Percentiles rank a stretch among this genome's conserved stretches.
phyloP scores from a whole-genome alignment of 176 grass and related monocot species.

The Dendrocalamus sinicus region DNA sequence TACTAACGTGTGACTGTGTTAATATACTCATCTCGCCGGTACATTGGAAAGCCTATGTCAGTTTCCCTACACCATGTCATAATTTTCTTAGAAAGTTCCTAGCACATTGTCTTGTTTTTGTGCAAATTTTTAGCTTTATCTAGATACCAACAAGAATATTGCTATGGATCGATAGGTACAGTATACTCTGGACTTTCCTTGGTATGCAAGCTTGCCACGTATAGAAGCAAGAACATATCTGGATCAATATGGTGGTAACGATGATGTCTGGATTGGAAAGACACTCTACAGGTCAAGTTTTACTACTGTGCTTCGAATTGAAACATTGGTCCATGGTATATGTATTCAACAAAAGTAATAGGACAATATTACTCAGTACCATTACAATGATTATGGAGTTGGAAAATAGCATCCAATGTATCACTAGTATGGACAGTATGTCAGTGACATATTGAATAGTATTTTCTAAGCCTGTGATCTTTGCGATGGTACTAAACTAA shows the following conservation, averaged over 20 bases:
- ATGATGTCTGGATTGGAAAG: slow-evolving; percentile 93
- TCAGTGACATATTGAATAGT: too few relatives aligned
- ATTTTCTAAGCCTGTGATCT: too few relatives aligned
- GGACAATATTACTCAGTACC: too few relatives aligned
- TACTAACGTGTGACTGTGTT: neutral
- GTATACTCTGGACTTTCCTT: slow-evolving; percentile 80
- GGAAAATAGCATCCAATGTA: too few relatives aligned
- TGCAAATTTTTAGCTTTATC: neutral
- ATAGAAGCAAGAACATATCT: slow-evolving; percentile 82
- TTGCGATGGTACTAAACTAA: too few relatives aligned
- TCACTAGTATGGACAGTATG: too few relatives aligned
- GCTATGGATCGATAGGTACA: slow-evolving; percentile 53
- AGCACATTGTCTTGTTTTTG: neutral
- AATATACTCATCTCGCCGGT: neutral
- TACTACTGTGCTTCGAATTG: neutral
- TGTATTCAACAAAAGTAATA: neutral
- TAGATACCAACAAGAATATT: neutral
- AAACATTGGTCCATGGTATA: neutral
- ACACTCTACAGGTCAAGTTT: slow-evolving; percentile 77
- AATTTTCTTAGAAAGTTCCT: neutral
- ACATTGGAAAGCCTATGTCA: neutral
- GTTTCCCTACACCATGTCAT: neutral
- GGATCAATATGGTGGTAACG: slow-evolving; percentile 76
- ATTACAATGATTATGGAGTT: too few relatives aligned
- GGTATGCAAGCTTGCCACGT: slow-evolving; percentile 78